Conservation (phyloP, 345 rosid species). For the Acer saccharum region DNA sequence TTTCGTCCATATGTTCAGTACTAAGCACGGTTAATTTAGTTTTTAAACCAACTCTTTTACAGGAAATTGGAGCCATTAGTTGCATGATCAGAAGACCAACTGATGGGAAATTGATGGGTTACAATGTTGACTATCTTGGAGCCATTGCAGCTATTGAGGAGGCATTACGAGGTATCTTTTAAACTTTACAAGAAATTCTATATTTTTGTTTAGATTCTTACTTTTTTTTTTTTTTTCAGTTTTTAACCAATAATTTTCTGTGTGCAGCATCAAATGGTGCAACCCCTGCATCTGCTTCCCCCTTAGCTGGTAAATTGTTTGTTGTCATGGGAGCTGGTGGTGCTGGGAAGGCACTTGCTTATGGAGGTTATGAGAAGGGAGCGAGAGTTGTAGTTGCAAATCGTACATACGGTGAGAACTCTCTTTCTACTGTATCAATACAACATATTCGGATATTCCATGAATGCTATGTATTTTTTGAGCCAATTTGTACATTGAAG, state of each 20-base stretch:
- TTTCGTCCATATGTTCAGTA: neutral
- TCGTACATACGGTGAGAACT: slow-evolving; percentile 49
- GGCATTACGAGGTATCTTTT: slow-evolving; percentile 46
- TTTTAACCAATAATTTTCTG: neutral
- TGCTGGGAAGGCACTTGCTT: slow-evolving; percentile 70
- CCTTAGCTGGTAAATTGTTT: slow-evolving; percentile 62
- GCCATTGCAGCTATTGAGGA: slow-evolving; percentile 67
- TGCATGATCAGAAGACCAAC: slow-evolving; percentile 55
- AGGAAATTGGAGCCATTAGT: slow-evolving; percentile 63
- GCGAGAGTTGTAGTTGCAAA: slow-evolving; percentile 65
- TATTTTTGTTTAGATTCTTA: neutral
- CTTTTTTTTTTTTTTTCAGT: neutral
- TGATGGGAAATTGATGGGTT: slow-evolving; percentile 56
- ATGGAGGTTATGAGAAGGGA: slow-evolving; percentile 60
- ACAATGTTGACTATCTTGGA: slow-evolving; percentile 63
- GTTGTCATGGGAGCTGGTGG: slow-evolving; percentile 74
- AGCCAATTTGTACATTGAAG: neutral
- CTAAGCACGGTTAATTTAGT: neutral
- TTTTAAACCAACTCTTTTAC: slow-evolving; percentile 7
- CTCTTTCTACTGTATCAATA: neutral
- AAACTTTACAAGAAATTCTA: slow-evolving; percentile 4
- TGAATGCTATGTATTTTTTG: neutral
- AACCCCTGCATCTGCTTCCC: slow-evolving; percentile 35
- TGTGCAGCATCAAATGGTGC: slow-evolving; percentile 47
- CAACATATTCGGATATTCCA: neutral